Evolutionary conservation across 2,329 filamentous ascomycete genomes (phyloP), one percentile per base, ranked within the genome.

Genomic region (Paraphoma chrysanthemicola): DNA sequence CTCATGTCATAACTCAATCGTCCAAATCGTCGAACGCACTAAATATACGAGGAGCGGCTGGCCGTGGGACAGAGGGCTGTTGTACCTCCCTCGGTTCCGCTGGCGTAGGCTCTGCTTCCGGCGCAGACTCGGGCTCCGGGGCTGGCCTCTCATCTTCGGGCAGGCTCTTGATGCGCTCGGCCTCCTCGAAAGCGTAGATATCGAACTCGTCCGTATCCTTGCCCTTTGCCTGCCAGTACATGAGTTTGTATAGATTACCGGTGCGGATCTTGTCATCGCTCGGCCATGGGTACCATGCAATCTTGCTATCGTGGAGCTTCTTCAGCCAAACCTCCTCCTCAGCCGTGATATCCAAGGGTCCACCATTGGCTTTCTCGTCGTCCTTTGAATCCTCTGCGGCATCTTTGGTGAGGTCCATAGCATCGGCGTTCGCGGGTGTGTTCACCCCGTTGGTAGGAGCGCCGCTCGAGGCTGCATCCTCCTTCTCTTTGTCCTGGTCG

Each of bases 271-370:
- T 84, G 31, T 89, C 86, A 60, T 91, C 87, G 29, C 81, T 81
- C 0, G 91, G 91, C 91, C 91, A 96, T 0, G 92, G 91, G 45
- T 87, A 83, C 78, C 93, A 96, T 2, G 61, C 54, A 6, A 67
- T 55, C 16, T 67, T 60, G 53, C 60, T 68, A 46, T 68, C 67
- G 11, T 68, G 64, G 54, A 74, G 67, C 56, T 72, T 72, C 56
- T 64, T 65, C 23, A 74, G 51, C 71, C 73, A 76, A 50, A 75
- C 73, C 30, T 67, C 68, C 52, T 75, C 68, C 42, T 74, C 66
- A 6, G 63, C 62, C 1, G 72, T 73, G 38, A 73, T 66, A 6
- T 68, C 63, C 14, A 64, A 62, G 3, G 53, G 45, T 10, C 53
- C 52, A 30, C 45, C 57, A n/a, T 48, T 44, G 23, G 64, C 39